Conservation (phyloP, 768 basidiomycete genomes). For the Leucosporidium yakuticum region DNA sequence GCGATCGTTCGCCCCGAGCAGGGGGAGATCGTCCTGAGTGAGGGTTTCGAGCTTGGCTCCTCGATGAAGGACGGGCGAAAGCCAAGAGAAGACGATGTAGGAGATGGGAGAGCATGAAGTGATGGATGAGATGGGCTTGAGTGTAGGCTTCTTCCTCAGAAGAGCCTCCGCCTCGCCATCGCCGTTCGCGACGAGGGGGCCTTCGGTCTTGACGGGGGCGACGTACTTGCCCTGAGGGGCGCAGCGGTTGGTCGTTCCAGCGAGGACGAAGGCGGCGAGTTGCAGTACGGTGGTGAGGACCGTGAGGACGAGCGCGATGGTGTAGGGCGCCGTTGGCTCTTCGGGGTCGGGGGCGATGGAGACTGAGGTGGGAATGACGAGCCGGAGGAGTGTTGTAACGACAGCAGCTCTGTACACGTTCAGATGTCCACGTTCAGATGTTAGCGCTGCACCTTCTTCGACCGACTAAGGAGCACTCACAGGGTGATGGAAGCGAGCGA, state of each 20-base stretch:
- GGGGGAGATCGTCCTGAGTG: conserved; percentile 12
- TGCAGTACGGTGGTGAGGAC: not conserved
- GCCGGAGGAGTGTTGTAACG: conserved; percentile 15
- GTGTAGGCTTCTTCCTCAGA: not conserved
- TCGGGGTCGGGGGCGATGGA: conserved; percentile 8
- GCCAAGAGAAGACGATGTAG: conserved; percentile 27
- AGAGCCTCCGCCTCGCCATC: not conserved
- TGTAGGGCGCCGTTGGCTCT: not conserved
- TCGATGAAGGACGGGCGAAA: conserved; percentile 15
- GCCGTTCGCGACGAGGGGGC: not conserved
- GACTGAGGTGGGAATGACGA: conserved; percentile 24
- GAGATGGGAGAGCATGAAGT: conserved; percentile 17
- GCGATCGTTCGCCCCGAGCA: conserved; percentile 13
- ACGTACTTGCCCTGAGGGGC: conserved; percentile 7
- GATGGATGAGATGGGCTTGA: conserved; percentile 6
- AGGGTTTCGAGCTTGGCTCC: conserved; percentile 2
- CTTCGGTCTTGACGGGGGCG: not conserved
- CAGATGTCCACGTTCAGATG: too few relatives aligned
- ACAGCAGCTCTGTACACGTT: not conserved
- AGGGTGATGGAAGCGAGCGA: conserved; percentile 10
- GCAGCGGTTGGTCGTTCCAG: conserved; percentile 16
- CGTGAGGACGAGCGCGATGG: conserved; percentile 9
- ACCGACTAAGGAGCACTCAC: not conserved
- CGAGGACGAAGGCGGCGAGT: conserved; percentile 3
- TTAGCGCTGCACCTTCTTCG: not conserved